Base-by-base conservation (phyloP, 805 yeast genomes). In the Ogataea thermomethanolica region DNA sequence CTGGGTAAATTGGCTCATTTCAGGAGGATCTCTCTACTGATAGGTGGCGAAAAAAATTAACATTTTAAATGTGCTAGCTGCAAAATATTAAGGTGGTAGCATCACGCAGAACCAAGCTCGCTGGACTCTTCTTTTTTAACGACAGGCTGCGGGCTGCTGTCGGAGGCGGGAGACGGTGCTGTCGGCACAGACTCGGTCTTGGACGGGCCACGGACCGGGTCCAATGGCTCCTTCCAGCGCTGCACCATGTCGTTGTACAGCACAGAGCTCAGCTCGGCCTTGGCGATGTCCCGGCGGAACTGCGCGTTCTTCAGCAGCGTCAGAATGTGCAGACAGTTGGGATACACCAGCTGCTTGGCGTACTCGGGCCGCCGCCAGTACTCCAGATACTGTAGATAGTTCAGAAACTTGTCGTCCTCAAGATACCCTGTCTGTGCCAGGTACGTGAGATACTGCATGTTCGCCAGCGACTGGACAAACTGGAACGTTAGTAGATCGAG, bases 381-480 rank as follows among this genome's bases (percentile, higher is more conserved):
- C 56, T 82, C 87, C 37, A 91, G 69, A 57, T 91, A 91, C 21
- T 79, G 72, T 45, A 91, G 65, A 56, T 91, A 91, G 44, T 78
- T 76, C 24, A 88, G 67, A 51, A 91, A 90, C 37, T 74, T 73
- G 22, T 74, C 79, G 53, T 84, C 82, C 51, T 83, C 81, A 9
- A 90, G 67, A 55, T 80, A 80, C 42, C 81, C 80, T 50, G 81
- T 84, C 61, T 90, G 96, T 2, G 96, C 96, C 20, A 91, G 69
- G 54, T 79, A 89, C 49, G 87, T 81, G 41, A 91, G 71, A 57
- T 90, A 91, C 59, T 84, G 95, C 32, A 91, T 79, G 61, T 91
- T 93, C 2, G 96, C 87, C 25, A 91, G 70, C 11, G 95, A 82
- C 64, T 91, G 98, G 3, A 91, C 95, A 64, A 91, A 91, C 76